These are phyloP conservation scores for Eragrostis tef DNA, from an alignment of 202 grass and related monocot species.

Conservation along the genomic window DNA sequence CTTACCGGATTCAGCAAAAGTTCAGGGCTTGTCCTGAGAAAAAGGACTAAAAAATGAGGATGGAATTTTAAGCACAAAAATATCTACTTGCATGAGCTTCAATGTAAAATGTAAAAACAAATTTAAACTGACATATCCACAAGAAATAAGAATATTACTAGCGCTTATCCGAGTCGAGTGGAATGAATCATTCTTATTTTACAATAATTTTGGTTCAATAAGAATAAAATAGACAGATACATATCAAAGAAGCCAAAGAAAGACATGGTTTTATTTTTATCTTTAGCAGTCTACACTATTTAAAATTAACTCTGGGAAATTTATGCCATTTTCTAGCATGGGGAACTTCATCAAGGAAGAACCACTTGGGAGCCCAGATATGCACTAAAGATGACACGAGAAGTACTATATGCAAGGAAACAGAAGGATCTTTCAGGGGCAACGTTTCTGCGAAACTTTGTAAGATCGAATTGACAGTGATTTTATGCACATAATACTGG, in stretches of 20 bases:
- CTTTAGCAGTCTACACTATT: slow-evolving; percentile 1
- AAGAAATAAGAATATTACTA: background rate
- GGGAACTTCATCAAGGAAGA: background rate
- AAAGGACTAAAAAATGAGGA: slow-evolving; percentile 44
- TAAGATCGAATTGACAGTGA: background rate
- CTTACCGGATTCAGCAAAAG: slow-evolving; percentile 87
- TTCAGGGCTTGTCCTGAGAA: slow-evolving; percentile 81
- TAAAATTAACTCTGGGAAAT: background rate
- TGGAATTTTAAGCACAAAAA: slow-evolving; percentile 32
- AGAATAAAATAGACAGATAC: background rate
- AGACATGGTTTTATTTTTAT: background rate
- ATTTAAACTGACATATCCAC: background rate
- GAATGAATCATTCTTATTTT: background rate
- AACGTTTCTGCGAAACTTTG: background rate
- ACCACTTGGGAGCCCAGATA: background rate
- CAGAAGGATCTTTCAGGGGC: background rate
- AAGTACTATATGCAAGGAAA: background rate
- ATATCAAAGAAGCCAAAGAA: slow-evolving; percentile 3
- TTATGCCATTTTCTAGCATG: background rate
- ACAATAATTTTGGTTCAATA: background rate
- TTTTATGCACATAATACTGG: background rate
- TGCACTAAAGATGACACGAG: background rate
- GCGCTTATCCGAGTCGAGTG: background rate
- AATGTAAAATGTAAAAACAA: background rate
- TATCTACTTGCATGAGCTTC: background rate